Evolutionary conservation across 352 stramenopile species (phyloP).

Genomic region (Pythium vanterpoolii): DNA sequence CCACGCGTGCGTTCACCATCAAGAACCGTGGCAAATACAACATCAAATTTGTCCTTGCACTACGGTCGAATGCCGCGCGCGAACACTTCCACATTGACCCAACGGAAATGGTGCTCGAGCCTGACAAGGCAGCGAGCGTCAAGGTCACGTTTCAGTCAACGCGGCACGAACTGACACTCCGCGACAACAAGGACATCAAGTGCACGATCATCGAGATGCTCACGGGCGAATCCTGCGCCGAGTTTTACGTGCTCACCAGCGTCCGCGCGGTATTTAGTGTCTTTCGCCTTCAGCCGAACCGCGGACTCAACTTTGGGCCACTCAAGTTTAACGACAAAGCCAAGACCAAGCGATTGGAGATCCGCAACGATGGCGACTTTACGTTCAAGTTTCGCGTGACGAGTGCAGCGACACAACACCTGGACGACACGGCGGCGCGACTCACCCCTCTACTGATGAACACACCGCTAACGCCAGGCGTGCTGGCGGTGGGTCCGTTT

Average conservation of each 20-base stretch:
- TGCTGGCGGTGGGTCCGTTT: slow-evolving; percentile 77
- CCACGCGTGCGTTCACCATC: slow-evolving; percentile 78
- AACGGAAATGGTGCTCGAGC: slow-evolving; percentile 66
- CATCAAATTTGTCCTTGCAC: slow-evolving; percentile 82
- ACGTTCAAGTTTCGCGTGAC: slow-evolving; percentile 85
- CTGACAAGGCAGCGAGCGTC: slow-evolving; percentile 63
- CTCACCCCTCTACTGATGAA: slow-evolving; percentile 33
- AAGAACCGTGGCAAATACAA: slow-evolving; percentile 93
- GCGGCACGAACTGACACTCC: slow-evolving; percentile 68
- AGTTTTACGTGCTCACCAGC: slow-evolving; percentile 84
- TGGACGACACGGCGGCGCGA: neutral
- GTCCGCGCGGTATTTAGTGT: slow-evolving; percentile 81
- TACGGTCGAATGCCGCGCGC: slow-evolving; percentile 43
- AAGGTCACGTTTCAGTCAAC: slow-evolving; percentile 78
- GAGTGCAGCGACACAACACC: neutral
- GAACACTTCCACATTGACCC: slow-evolving; percentile 86
- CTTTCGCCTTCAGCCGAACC: slow-evolving; percentile 84
- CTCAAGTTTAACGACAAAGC: slow-evolving; percentile 85
- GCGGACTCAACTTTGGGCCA: slow-evolving; percentile 92
- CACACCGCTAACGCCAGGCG: slow-evolving; percentile 28
- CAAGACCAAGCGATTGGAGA: slow-evolving; percentile 78
- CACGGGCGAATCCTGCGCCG: slow-evolving; percentile 85
- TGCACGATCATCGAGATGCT: slow-evolving; percentile 91
- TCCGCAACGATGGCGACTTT: slow-evolving; percentile 94
- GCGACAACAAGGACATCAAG: slow-evolving; percentile 92